Evolutionary conservation across 768 basidiomycete genomes (phyloP).

Genomic region (Russula ochroleuca): DNA sequence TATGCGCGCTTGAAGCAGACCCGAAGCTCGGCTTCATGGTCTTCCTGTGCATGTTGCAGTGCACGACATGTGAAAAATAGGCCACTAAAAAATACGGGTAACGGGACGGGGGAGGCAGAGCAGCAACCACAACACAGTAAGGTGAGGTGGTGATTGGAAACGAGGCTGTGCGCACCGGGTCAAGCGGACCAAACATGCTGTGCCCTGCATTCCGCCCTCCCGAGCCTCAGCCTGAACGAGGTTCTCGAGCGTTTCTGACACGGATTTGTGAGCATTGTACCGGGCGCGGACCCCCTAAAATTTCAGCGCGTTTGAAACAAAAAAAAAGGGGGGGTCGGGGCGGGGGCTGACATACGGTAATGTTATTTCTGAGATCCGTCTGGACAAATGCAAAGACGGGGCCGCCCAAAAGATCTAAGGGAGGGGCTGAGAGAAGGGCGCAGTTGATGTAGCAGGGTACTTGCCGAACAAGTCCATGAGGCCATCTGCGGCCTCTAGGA

Average conservation of each 20-base stretch:
- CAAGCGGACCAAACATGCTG: slow-evolving; percentile 59
- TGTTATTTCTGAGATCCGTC: slow-evolving; percentile 62
- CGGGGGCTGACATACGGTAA: slow-evolving; percentile 44
- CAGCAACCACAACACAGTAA: neutral
- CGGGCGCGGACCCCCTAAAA: slow-evolving; percentile 61
- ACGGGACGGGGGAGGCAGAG: neutral
- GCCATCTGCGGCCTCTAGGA: slow-evolving; percentile 87
- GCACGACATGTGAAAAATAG: slow-evolving; percentile 65
- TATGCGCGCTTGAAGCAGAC: slow-evolving; percentile 69
- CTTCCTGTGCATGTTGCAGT: slow-evolving; percentile 58
- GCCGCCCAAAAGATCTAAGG: slow-evolving; percentile 61
- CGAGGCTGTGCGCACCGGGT: slow-evolving; percentile 46
- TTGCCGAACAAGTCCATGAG: slow-evolving; percentile 69
- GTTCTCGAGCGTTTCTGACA: slow-evolving; percentile 55
- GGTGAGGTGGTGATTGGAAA: slow-evolving; percentile 1
- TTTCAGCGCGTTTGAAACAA: neutral
- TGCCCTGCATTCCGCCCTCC: slow-evolving; percentile 47
- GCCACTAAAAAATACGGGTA: slow-evolving; percentile 42
- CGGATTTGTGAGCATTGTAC: slow-evolving; percentile 41
- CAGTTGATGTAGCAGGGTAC: slow-evolving; percentile 26
- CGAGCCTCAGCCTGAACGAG: slow-evolving; percentile 51
- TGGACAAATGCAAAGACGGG: slow-evolving; percentile 73
- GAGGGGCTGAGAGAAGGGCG: neutral
- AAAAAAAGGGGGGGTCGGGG: neutral
- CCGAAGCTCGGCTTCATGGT: slow-evolving; percentile 51